phyloP scores from a whole-genome alignment of 2,329 filamentous ascomycete genomes.

The Botryotinia convoluta region DNA sequence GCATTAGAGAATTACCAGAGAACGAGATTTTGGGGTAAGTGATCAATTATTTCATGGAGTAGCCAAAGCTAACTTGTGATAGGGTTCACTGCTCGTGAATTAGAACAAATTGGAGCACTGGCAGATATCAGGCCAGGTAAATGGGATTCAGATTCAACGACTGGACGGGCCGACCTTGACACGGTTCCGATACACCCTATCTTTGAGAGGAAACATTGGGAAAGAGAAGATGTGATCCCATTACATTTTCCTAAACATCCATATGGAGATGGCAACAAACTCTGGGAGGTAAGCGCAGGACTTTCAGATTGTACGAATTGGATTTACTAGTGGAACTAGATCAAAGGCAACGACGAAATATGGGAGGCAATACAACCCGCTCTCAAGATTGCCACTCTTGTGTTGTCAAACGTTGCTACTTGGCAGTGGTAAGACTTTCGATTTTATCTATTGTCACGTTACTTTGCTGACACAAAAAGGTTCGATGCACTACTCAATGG shows the following conservation, averaged over 20 bases:
- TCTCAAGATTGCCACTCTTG: neutral
- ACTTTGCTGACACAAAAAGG: neutral
- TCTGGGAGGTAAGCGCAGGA: neutral
- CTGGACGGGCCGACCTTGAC: neutral
- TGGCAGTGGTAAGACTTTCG: neutral
- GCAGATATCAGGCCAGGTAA: neutral
- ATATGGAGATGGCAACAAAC: slow-evolving; percentile 1
- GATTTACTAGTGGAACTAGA: neutral
- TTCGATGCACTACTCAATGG: slow-evolving; percentile 1
- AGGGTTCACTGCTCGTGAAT: neutral
- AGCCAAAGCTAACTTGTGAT: neutral
- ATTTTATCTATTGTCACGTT: neutral
- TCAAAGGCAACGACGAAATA: slow-evolving; percentile 1
- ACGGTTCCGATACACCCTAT: neutral
- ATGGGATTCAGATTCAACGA: neutral
- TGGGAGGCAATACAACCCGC: slow-evolving; percentile 1
- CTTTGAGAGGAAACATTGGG: neutral
- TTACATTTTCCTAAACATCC: neutral
- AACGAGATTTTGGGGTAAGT: neutral
- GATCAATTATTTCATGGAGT: too few species aligned
- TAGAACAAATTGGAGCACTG: neutral
- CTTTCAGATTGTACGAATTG: neutral
- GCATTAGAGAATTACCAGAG: neutral
- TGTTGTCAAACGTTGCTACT: neutral
- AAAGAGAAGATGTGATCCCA: neutral